Evolutionary conservation across 345 rosid genomes (phyloP), one percentile per base, ranked within the genome.

Genomic region (Boechera divaricarpa): DNA sequence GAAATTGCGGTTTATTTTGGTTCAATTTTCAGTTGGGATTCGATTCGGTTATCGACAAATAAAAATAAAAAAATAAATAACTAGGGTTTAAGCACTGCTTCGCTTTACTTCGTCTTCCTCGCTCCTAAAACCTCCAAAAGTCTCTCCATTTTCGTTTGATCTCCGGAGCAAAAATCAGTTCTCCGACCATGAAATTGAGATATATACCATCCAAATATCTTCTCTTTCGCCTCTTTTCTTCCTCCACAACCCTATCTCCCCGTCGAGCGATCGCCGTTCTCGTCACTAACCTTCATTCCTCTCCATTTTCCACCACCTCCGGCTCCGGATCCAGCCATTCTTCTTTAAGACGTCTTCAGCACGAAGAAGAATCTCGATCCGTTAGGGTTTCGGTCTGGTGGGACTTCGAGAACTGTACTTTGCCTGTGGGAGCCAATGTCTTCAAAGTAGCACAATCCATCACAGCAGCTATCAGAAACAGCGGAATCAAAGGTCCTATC

Each of bases 301-400:
- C 81, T 16, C 49, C 75, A 21, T 39, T 24, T 18, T 72, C 77
- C 51, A 66, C 77, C 73, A 24, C n/a, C 65, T 61, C 79, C 39
- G 12, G 53, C 58, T 61, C 79, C 24, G 12, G 52, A 38, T 74
- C 70, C 44, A 32, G 69, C 53, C 58, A 51, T 18, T 69, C 58
- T 69, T 12, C 15, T 44, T 44, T 5, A 44, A 44, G 85, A 36
- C 82, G 83, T 32, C 62, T 70, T 2, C 85, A 79, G 11, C 73
- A 79, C 6, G 90, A 88, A 11, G 94, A 90, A 66, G 90, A 83
- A 18, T 82, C 90, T 2, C 82, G 88, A 45, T 80, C 81, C 26
- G 90, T 95, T 24, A 82, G 84, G 83, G 91, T 96, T 26, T 83
- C 92, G 2, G 99, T 96, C 15, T 96, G 99, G 99, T 96, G 98